Conservation (phyloP, 768 basidiomycete species). For the Favolaschia claudopus region DNA sequence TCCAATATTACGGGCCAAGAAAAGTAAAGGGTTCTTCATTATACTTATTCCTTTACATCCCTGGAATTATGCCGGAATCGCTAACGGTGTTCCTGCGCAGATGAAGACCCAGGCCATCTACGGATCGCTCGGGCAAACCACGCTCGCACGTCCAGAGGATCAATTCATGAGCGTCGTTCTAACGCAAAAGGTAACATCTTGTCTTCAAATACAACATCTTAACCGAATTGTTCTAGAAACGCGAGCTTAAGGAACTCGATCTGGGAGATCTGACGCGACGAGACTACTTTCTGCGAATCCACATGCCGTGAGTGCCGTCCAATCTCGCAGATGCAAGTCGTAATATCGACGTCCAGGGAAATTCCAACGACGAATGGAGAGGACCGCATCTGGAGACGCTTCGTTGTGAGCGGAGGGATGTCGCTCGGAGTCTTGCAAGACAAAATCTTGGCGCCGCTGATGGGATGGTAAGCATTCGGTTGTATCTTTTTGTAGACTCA, state of each 20-base stretch:
- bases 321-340: constrained; percentile 1
- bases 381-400: constrained; percentile 31
- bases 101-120: constrained; percentile 30
- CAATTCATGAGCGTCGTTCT: constrained; percentile 31
- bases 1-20: constrained; percentile 21
- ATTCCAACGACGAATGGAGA: constrained; percentile 22
- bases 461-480: constrained; percentile 34
- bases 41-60: no score
- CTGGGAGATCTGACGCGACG: constrained; percentile 30
- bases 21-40: no score
- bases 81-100: constrained; percentile 16
- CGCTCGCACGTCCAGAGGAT: constrained; percentile 27
- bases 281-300: constrained; percentile 31
- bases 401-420: constrained; percentile 35
- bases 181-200: constrained; percentile 25
- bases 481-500: neutral
- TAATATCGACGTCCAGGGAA: constrained; percentile 9
- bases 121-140: constrained; percentile 15
- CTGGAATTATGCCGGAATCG: no score
- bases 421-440: constrained; percentile 36
- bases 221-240: constrained; percentile 21
- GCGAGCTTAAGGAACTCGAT: constrained; percentile 27
- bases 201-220: neutral
- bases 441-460: constrained; percentile 34
- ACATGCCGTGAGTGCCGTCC: constrained; percentile 22